Conservation (phyloP, 192 early-diverging fungal species). For the Coemansia sp. region DNA sequence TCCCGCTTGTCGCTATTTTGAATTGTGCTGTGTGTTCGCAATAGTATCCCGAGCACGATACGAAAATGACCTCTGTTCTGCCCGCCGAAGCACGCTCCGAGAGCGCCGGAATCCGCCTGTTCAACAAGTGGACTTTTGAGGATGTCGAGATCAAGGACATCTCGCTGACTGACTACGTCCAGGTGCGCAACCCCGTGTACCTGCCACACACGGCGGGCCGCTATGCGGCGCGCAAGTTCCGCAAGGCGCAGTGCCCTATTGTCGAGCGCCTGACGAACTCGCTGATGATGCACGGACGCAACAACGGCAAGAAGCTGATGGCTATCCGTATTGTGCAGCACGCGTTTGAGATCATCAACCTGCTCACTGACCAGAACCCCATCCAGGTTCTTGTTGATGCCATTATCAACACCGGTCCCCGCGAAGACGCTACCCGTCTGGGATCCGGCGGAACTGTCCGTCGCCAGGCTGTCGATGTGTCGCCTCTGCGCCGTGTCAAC, state of each 20-base stretch:
- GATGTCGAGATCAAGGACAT: slow-evolving; percentile 91
- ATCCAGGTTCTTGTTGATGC: slow-evolving; percentile 98
- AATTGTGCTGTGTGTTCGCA: not conserved
- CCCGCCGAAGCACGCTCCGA: slow-evolving; percentile 58
- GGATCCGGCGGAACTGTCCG: slow-evolving; percentile 96
- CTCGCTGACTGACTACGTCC: slow-evolving; percentile 89
- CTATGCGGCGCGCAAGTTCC: slow-evolving; percentile 95
- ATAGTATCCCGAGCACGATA: slow-evolving; percentile 40
- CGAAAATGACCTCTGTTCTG: slow-evolving; percentile 55
- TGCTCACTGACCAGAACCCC: slow-evolving; percentile 98
- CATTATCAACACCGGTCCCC: slow-evolving; percentile 98
- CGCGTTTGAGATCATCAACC: slow-evolving; percentile 99
- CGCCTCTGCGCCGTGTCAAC: slow-evolving; percentile 97
- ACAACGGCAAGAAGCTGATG: slow-evolving; percentile 99
- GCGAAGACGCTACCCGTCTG: slow-evolving; percentile 99
- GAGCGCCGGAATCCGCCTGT: slow-evolving; percentile 59
- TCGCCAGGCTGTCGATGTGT: slow-evolving; percentile 99
- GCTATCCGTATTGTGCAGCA: slow-evolving; percentile 98
- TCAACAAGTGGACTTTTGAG: slow-evolving; percentile 92
- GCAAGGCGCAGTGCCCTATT: slow-evolving; percentile 99
- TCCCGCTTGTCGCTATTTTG: not conserved
- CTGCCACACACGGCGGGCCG: slow-evolving; percentile 98
- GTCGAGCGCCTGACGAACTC: slow-evolving; percentile 99
- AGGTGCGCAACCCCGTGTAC: slow-evolving; percentile 91
- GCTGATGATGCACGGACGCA: slow-evolving; percentile 99